Conservation (phyloP, 305 asterid genomes). For the Fraxinus xanthoxyloides region DNA sequence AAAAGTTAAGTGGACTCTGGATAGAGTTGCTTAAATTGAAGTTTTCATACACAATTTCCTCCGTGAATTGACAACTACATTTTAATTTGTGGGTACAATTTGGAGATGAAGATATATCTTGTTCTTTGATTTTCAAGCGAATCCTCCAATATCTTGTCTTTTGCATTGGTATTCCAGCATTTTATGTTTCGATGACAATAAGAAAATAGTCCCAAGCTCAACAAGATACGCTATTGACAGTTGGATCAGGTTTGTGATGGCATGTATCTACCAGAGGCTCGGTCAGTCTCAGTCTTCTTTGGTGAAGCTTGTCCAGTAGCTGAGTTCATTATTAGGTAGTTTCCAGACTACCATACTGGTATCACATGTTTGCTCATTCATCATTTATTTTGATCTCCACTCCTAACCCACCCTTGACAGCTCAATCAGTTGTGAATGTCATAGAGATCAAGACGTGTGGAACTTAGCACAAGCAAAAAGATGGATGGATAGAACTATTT, state of each 20-base stretch:
- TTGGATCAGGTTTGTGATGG: neutral
- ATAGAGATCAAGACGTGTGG: neutral
- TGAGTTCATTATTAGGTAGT: neutral
- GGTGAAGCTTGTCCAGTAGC: neutral
- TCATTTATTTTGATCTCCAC: neutral
- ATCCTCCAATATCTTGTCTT: neutral
- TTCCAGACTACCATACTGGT: neutral
- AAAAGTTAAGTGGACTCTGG: neutral
- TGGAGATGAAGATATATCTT: neutral
- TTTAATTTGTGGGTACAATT: neutral
- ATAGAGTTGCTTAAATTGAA: neutral
- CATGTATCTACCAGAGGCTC: neutral
- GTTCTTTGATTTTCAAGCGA: neutral
- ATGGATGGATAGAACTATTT: neutral
- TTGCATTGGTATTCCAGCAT: neutral
- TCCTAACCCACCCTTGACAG: neutral
- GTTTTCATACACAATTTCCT: neutral
- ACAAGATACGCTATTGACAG: neutral
- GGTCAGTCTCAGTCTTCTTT: neutral
- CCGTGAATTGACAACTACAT: neutral
- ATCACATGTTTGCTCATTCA: neutral
- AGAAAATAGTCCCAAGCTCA: neutral
- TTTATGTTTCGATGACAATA: neutral
- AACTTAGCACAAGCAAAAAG: neutral
- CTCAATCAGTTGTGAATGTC: neutral